A percentile compares a stretch with the other conserved stretches of the same genome.
Conservation (phyloP, 805 yeast species). For the Wickerhamiella sergipiensis region DNA sequence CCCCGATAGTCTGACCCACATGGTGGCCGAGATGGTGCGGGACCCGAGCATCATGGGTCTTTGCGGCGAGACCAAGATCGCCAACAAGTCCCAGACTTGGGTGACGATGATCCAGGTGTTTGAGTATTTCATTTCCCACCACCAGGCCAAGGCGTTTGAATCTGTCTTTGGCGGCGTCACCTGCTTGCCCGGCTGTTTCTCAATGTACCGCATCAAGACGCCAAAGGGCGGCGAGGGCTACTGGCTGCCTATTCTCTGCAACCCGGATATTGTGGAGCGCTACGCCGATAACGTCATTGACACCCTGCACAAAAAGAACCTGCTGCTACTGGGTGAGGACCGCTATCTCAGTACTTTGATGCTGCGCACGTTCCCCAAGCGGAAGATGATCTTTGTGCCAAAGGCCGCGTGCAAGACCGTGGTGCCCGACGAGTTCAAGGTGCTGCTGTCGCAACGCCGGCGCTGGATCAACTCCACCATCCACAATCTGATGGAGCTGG, state of each 20-base stretch:
- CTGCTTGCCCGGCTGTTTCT: conserved; percentile 91
- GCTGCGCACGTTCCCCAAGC: conserved; percentile 78
- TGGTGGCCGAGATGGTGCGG: conserved; percentile 78
- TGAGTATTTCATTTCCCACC: conserved; percentile 87
- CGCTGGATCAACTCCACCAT: conserved; percentile 96
- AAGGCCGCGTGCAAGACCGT: conserved; percentile 87
- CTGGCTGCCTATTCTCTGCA: conserved; percentile 90
- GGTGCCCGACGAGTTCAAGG: conserved; percentile 72
- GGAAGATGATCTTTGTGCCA: conserved; percentile 76
- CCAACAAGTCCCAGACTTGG: conserved; percentile 74
- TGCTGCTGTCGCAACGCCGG: conserved; percentile 80
- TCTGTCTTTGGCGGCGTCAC: conserved; percentile 92
- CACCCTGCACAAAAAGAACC: conserved; percentile 74
- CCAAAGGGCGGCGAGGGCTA: conserved; percentile 68
- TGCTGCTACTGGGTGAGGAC: conserved; percentile 80
- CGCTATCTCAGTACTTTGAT: conserved; percentile 72
- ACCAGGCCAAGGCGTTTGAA: conserved; percentile 87
- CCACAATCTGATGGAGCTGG: conserved; percentile 80
- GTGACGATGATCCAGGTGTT: conserved; percentile 88
- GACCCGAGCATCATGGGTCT: conserved; percentile 83
- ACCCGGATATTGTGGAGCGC: conserved; percentile 86
- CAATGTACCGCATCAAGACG: conserved; percentile 79
- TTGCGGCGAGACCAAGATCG: conserved; percentile 88
- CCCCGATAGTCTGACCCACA: conserved; percentile 79
- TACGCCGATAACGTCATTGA: conserved; percentile 76